phyloP scores from a whole-genome alignment of 2,329 filamentous ascomycete genomes.

The Claviceps purpurea region DNA sequence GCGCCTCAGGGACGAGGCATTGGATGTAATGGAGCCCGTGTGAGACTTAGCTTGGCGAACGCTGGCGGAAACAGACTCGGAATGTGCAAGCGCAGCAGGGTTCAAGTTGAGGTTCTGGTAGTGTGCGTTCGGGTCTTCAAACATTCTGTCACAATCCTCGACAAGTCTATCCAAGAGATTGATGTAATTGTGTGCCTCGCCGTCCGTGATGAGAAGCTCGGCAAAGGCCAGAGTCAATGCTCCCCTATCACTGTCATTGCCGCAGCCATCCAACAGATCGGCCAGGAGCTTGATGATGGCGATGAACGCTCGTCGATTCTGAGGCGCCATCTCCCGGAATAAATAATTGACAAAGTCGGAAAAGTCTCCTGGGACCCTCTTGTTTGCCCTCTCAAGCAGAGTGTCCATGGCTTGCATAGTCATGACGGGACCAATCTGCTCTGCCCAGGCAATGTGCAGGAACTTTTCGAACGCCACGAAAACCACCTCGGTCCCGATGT shows the following conservation, averaged over 20 bases:
- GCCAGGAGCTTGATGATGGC: constrained; percentile 75
- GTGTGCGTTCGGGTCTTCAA: constrained; percentile 45
- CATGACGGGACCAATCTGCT: constrained; percentile 77
- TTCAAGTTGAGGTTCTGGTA: constrained; percentile 19
- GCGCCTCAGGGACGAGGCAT: constrained; percentile 70
- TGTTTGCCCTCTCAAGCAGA: constrained; percentile 56
- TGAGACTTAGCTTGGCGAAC: constrained; percentile 44
- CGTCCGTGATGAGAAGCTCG: constrained; percentile 68
- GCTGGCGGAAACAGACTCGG: constrained; percentile 47
- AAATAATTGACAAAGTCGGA: constrained; percentile 53
- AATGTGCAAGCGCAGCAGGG: constrained; percentile 25
- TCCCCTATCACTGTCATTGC: constrained; percentile 81
- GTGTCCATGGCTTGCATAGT: constrained; percentile 55
- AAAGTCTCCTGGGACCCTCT: constrained; percentile 59
- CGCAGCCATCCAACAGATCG: constrained; percentile 77
- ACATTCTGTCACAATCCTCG: constrained; percentile 80
- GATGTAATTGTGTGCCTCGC: constrained; percentile 69
- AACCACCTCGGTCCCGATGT: constrained; percentile 68
- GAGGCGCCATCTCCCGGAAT: constrained; percentile 53
- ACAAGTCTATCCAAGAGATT: constrained; percentile 80
- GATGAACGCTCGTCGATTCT: constrained; percentile 65
- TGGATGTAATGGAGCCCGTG: constrained; percentile 67
- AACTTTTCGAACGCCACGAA: constrained; percentile 94
- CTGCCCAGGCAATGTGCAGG: constrained; percentile 72
- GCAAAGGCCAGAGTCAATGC: constrained; percentile 80